These are phyloP conservation scores for Musa acuminata DNA, from an alignment of 176 grass and related monocot genomes.

Conservation along the genomic window DNA sequence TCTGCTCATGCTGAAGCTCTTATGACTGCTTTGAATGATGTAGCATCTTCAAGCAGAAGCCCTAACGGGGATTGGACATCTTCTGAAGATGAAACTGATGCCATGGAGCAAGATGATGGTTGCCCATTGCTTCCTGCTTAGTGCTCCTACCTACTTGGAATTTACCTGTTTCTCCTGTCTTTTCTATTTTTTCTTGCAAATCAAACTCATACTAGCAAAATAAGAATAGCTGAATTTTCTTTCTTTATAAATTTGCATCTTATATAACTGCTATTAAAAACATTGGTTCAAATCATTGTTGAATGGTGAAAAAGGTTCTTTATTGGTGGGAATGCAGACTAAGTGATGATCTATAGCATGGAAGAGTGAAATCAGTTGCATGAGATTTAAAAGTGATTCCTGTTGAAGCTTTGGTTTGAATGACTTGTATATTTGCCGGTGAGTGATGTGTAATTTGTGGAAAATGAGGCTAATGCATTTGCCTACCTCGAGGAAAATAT, in stretches of 20 bases:
- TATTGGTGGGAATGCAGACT: neutral
- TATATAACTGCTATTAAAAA: neutral
- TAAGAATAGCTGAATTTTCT: neutral
- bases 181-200: neutral
- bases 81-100: conserved; percentile 64
- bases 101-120: conserved; percentile 84
- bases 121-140: conserved; percentile 10
- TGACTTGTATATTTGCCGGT: no score
- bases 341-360: neutral
- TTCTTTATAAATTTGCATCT: neutral
- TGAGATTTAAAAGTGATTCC: no score
- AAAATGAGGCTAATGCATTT: neutral
- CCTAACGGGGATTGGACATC: conserved; percentile 52
- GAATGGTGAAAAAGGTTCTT: neutral
- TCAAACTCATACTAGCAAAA: neutral
- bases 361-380: no score
- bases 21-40: conserved; percentile 60
- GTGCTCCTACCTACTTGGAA: conserved; percentile 2
- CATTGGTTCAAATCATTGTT: neutral
- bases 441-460: neutral
- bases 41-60: conserved; percentile 57
- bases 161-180: conserved; percentile 1
- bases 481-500: neutral
- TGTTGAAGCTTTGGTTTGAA: no score
- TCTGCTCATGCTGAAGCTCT: conserved; percentile 64